Percentiles rank a stretch among this genome's conserved stretches.
phyloP scores from a whole-genome alignment of 257 asterid species.

The Nicotiana tabacum region DNA sequence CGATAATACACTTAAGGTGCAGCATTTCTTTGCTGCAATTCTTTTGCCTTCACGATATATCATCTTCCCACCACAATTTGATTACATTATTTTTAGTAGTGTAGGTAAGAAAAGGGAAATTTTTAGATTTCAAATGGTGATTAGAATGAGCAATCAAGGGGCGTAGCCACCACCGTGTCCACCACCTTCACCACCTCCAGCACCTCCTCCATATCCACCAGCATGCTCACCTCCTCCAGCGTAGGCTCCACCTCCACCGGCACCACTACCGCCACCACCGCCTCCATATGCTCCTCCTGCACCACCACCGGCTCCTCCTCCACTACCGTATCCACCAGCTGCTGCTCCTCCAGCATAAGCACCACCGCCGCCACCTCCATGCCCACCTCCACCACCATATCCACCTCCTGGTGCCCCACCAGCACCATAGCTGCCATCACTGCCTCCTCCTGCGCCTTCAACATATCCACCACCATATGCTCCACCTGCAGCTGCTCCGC shows the following conservation, averaged over 20 bases:
- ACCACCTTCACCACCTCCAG: no score
- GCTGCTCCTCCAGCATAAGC: constrained; percentile 35
- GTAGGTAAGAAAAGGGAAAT: neutral
- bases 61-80: neutral
- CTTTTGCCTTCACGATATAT: neutral
- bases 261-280: constrained; percentile 6
- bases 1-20: neutral
- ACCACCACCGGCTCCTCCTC: constrained; percentile 46
- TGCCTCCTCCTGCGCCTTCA: constrained; percentile 28
- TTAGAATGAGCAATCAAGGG: constrained; percentile 19
- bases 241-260: neutral
- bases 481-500: neutral
- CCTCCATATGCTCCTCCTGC: constrained; percentile 25
- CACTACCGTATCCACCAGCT: constrained; percentile 29
- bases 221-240: no score
- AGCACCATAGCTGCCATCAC: constrained; percentile 23
- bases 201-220: no score
- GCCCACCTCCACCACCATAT: constrained; percentile 23
- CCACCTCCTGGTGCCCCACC: constrained; percentile 30
- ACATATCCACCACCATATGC: constrained; percentile 19
- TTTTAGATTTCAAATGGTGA: neutral
- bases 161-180: neutral
- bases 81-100: neutral
- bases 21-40: neutral
- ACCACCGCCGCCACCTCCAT: constrained; percentile 34